These are phyloP conservation scores for Vaccinium corymbosum DNA, from an alignment of 148 eudicot species.

Conservation along the genomic window DNA sequence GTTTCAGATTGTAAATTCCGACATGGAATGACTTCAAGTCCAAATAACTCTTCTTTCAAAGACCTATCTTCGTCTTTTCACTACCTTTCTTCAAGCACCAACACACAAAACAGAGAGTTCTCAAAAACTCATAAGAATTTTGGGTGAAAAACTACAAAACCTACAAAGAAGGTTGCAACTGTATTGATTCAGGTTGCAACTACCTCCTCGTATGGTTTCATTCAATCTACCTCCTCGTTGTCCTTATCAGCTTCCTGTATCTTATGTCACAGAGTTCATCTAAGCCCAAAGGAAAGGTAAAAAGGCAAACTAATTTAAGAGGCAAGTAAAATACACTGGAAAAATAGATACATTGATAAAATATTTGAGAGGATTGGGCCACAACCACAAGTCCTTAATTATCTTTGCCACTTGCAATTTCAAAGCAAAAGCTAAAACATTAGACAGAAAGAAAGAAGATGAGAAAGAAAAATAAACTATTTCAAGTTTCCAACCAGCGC, in stretches of 20 bases:
- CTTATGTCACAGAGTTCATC: neutral
- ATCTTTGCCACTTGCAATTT: conserved; percentile 77
- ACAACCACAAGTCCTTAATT: conserved; percentile 70
- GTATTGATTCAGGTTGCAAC: no score
- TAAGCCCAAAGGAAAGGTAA: conserved; percentile 1
- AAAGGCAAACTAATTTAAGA: neutral
- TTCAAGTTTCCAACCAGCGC: neutral
- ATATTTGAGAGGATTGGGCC: conserved; percentile 63
- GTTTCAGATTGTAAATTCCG: no score
- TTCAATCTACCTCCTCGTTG: conserved; percentile 50
- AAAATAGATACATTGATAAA: conserved; percentile 35
- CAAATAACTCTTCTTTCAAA: no score
- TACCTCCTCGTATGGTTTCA: neutral
- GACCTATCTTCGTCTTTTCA: no score
- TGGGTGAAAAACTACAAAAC: no score
- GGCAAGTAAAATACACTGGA: neutral
- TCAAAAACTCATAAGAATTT: no score
- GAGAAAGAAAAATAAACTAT: neutral
- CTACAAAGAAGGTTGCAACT: no score
- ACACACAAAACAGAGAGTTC: no score
- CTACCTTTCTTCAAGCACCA: no score
- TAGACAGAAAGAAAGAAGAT: neutral
- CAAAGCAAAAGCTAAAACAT: neutral
- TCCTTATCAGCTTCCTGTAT: conserved; percentile 77
- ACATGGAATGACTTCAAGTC: no score